Evolutionary conservation across 2,329 filamentous ascomycete species (phyloP), one percentile per base, ranked within the genome.

Genomic region (Botrytis squamosa): DNA sequence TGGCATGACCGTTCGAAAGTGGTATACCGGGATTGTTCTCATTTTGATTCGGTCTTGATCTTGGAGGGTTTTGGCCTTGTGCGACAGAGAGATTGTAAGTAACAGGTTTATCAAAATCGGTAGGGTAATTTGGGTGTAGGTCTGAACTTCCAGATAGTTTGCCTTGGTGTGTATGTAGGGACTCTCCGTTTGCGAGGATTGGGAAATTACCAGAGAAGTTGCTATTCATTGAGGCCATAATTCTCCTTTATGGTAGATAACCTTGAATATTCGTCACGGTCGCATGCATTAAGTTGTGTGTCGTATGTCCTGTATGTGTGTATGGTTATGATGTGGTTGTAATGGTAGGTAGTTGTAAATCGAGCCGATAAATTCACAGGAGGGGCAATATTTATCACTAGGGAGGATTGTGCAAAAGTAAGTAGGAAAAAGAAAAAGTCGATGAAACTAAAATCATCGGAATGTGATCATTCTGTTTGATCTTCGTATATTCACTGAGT

Each of bases 161-260:
- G 25, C 64, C 66, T 59, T 67, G 57, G 57, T 74, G 69, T 63
- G 68, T 60, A 72, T 72, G 46, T 72, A 72, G 69, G 33, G 64
- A 55, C 42, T 49, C 70, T 73, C 42, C 33, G 42, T 66, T 55
- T 16, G 73, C 60, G 55, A 75, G 74, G 72, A 74, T 65, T 60
- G 67, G 71, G 42, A 63, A 75, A 65, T 60, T 82, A 82, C 82
- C 81, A 79, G 82, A 80, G 73, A 77, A 59, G 68, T 33, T 80
- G 78, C 59, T 67, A 69, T 81, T 80, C 77, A 80, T 80, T 72
- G 82, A 81, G 52, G 79, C 80, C 83, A 84, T 75, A 70, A 75
- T 77, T 72, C 46, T 57, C 62, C 60, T 67, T 55, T 67, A 42
- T 38, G 38, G 49, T 16, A 42, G n/a, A 66, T 20, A 36, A 52